These are phyloP conservation scores for Gossypioides kirkii DNA, from an alignment of 345 rosid species.

Conservation along the genomic window DNA sequence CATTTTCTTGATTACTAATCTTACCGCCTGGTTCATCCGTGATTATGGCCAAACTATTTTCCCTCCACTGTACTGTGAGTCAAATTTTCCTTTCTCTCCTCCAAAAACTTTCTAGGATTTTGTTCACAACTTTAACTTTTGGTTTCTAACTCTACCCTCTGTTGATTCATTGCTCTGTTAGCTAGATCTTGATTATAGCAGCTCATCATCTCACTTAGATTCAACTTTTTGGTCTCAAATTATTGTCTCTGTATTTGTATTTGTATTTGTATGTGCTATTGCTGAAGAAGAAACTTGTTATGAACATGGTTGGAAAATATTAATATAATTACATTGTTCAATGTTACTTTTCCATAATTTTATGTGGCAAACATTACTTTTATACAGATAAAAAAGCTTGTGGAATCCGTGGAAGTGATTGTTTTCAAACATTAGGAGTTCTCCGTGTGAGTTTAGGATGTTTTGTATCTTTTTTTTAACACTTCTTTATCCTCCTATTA, in stretches of 20 bases:
- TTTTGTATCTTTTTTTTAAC: constrained; percentile 57
- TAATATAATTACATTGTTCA: background rate
- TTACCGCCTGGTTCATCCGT: constrained; percentile 78
- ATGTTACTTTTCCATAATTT: background rate
- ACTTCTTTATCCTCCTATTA: background rate
- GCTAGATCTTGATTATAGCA: background rate
- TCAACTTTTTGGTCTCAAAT: background rate
- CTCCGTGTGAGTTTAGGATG: constrained; percentile 91
- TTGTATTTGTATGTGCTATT: background rate
- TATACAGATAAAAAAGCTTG: constrained; percentile 65
- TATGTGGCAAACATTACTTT: background rate
- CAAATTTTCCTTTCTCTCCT: background rate
- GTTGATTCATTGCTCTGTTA: background rate
- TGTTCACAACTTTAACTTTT: background rate
- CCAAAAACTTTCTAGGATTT: background rate
- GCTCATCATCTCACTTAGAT: background rate
- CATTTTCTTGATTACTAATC: constrained; percentile 61
- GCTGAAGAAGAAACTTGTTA: background rate
- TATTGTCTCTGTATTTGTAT: background rate
- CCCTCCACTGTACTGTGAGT: constrained; percentile 48
- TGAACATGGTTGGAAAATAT: background rate
- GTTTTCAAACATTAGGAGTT: constrained; percentile 66
- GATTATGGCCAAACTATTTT: constrained; percentile 68
- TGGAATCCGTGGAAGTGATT: constrained; percentile 51
- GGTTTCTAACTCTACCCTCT: background rate